These are phyloP conservation scores for Fusarium xyrophilum DNA, from an alignment of 2,329 filamentous ascomycete genomes.

Conservation along the genomic window DNA sequence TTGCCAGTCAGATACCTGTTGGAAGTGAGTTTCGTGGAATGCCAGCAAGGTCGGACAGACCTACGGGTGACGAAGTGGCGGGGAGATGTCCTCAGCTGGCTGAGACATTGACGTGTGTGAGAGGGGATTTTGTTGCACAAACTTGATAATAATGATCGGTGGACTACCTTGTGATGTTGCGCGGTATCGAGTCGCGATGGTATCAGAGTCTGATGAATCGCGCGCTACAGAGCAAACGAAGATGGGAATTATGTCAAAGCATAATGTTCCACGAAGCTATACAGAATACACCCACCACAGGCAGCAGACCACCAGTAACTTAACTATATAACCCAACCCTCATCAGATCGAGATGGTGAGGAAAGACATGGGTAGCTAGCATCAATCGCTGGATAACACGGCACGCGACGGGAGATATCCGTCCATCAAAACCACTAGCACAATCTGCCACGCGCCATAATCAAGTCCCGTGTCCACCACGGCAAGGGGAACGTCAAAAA, in stretches of 20 bases:
- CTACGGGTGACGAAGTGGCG: conserved; percentile 19
- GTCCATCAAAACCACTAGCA: conserved; percentile 3
- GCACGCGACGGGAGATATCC: conserved; percentile 7
- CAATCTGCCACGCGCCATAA: neutral
- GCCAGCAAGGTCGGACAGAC: neutral
- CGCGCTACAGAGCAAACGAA: too few relatives aligned
- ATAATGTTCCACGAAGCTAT: neutral
- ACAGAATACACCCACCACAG: neutral
- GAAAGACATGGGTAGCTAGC: neutral
- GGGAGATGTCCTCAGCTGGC: neutral
- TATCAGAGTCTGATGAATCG: accelerated
- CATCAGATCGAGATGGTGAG: neutral
- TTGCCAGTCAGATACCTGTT: conserved; percentile 69
- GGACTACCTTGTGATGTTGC: too few relatives aligned
- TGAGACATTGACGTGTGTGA: neutral
- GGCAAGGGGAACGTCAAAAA: conserved; percentile 1
- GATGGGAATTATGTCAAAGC: too few relatives aligned
- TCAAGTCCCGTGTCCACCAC: neutral
- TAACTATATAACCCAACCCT: neutral
- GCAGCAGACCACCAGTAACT: neutral
- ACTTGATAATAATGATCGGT: neutral
- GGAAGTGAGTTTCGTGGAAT: neutral
- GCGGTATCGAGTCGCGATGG: too few relatives aligned
- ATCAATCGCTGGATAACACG: neutral
- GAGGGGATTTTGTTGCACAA: neutral